These are phyloP conservation scores for Elsinoe australis DNA, from an alignment of 2,329 filamentous ascomycete species.

Conservation along the genomic window DNA sequence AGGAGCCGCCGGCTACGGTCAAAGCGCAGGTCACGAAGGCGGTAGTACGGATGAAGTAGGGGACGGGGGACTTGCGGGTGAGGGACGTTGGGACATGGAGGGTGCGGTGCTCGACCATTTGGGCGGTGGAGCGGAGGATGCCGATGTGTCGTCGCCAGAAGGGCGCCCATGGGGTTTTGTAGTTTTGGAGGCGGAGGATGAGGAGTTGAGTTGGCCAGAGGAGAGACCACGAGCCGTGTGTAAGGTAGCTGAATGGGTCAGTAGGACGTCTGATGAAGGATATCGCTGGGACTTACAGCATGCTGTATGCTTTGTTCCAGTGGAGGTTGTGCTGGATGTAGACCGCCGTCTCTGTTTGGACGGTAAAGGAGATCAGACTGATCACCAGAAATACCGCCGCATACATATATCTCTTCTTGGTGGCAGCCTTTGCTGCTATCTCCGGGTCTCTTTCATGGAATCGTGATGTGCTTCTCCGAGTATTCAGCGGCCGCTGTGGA, in stretches of 20 bases:
- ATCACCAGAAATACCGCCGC: slow-evolving; percentile 75
- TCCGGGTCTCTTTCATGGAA: slow-evolving; percentile 72
- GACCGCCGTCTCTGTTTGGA: slow-evolving; percentile 92
- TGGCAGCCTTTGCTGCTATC: slow-evolving; percentile 53
- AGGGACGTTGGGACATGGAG: slow-evolving; percentile 53
- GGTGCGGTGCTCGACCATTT: slow-evolving; percentile 79
- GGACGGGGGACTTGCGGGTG: slow-evolving; percentile 47
- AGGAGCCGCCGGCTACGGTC: slow-evolving; percentile 83
- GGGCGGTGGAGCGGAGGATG: slow-evolving; percentile 57
- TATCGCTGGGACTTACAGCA: slow-evolving; percentile 59
- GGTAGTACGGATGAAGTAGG: slow-evolving; percentile 73
- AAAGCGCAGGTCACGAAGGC: slow-evolving; percentile 75
- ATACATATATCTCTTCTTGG: slow-evolving; percentile 76
- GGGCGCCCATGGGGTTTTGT: slow-evolving; percentile 66
- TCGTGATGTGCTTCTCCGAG: slow-evolving; percentile 52
- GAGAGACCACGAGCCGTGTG: slow-evolving; percentile 86
- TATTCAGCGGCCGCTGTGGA: slow-evolving; percentile 35
- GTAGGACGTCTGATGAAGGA: not conserved
- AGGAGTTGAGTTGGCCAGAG: slow-evolving; percentile 81
- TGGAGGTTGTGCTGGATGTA: slow-evolving; percentile 87
- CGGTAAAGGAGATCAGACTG: slow-evolving; percentile 77
- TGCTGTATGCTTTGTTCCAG: slow-evolving; percentile 99
- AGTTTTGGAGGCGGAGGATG: slow-evolving; percentile 71
- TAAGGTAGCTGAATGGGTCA: slow-evolving; percentile 57
- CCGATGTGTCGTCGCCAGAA: slow-evolving; percentile 74